Base-by-base conservation (phyloP, 768 basidiomycete genomes). In the Pleurotus cornucopiae region DNA sequence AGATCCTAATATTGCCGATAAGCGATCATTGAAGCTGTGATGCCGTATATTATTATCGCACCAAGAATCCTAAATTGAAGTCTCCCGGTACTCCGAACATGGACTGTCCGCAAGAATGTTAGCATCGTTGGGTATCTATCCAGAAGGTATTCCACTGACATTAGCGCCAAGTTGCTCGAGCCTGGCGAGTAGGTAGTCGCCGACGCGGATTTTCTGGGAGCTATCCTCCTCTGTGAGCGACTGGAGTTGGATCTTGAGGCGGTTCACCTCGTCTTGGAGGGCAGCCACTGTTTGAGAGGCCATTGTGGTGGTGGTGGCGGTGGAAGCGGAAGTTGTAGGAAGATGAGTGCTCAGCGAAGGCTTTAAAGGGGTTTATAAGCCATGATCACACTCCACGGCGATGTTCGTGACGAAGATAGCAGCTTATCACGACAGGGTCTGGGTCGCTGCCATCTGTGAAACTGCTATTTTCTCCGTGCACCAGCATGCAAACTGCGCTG, bases 41-140 rank as follows among this genome's bases (percentile, higher is more conserved):
- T 12, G 20, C 41, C 7, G 7, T 14, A 18, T 44, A 25, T 14
- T 34, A 7, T 23, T 5, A 25, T 18, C 44, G 25, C 14, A 26
- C 16, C 12, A 26, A 16, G 41, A 55, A 51, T 45, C 69, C 86
- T 45, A 92, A 79, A 66, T 91, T 91, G 61, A 91, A 92, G 67
- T 93, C 90, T n/a, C 91, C 91, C 0, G 91, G 91, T 0, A 93
- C 79, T 13, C 91, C 91, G 56, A 94, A 93, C 74, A 93, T 79
- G 46, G 81, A 78, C 89, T 93, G 57, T 7, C 57, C 40, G 46
- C n/a, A 30, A 16, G 23, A 57, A 23, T 23, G n/a, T 12, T 9
- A 20, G 45, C 5, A 51, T 12, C 16, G 3, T 6, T 34, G 30
- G 4, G 9, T 3, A 34, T 34, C 7, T 34, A 34, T 34, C 30